Percentiles rank a stretch among this genome's conserved stretches.
Evolutionary conservation across 2,329 filamentous ascomycete species (phyloP).

Genomic region (Fusarium abutilonis): DNA sequence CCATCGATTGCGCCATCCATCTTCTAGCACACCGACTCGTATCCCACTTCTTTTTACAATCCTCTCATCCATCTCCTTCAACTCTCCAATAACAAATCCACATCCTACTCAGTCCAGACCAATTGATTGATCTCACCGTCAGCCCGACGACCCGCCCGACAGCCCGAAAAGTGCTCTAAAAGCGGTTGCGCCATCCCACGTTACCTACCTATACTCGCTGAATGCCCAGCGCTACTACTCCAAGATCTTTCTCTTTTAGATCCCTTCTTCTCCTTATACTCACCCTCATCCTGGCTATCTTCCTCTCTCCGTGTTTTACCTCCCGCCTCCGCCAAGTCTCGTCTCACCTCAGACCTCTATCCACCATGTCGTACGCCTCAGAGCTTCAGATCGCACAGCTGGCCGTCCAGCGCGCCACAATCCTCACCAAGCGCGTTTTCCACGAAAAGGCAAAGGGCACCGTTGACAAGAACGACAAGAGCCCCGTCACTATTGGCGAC

Average conservation of each 20-base stretch:
- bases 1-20: constrained; percentile 6
- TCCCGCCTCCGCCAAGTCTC: constrained; percentile 46
- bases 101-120: constrained; percentile 25
- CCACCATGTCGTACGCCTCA: constrained; percentile 68
- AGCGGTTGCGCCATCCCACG: constrained; percentile 36
- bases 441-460: constrained; percentile 94
- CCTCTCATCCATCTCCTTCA: background rate
- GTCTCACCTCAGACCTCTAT: constrained; percentile 37
- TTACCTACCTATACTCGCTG: constrained; percentile 14
- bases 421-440: constrained; percentile 65
- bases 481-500: constrained; percentile 96
- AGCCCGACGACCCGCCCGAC: constrained; percentile 41
- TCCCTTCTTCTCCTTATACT: constrained; percentile 36
- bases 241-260: constrained; percentile 13
- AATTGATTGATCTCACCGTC: constrained; percentile 1
- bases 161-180: constrained; percentile 28
- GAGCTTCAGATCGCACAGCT: constrained; percentile 87
- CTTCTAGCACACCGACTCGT: background rate
- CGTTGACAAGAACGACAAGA: constrained; percentile 88
- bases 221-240: constrained; percentile 26
- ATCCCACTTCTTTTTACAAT: constrained; percentile 34
- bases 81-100: constrained; percentile 1
- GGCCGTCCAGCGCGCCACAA: constrained; percentile 80
- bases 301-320: constrained; percentile 42
- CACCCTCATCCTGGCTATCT: constrained; percentile 44